These are phyloP conservation scores for Ogataea chonburiensis DNA, from an alignment of 805 yeast species.

Conservation along the genomic window DNA sequence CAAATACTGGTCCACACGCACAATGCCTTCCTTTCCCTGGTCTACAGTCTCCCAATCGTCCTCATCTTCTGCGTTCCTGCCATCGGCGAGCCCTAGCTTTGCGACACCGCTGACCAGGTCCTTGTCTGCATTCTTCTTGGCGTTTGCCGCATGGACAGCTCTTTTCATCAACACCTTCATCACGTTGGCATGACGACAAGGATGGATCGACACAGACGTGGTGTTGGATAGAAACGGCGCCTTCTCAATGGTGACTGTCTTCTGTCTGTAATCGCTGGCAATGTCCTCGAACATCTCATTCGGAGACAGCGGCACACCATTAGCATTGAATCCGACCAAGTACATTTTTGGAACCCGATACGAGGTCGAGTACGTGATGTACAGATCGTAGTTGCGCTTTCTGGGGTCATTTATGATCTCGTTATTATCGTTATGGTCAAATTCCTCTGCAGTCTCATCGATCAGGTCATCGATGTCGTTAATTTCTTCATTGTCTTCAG, in stretches of 20 bases:
- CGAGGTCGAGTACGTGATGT: conserved; percentile 89
- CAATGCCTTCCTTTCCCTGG: conserved; percentile 34
- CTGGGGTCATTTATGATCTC: conserved; percentile 39
- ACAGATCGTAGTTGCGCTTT: conserved; percentile 79
- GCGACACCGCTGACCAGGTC: conserved; percentile 43
- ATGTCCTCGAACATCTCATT: conserved; percentile 94
- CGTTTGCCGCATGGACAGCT: conserved; percentile 51
- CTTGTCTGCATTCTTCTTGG: conserved; percentile 33
- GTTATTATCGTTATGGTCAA: conserved; percentile 34
- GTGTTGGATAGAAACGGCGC: conserved; percentile 79
- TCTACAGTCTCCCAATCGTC: conserved; percentile 54
- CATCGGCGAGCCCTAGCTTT: conserved; percentile 46
- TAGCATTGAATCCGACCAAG: conserved; percentile 77
- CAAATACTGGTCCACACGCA: conserved; percentile 89
- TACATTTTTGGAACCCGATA: conserved; percentile 95
- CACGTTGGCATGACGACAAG: conserved; percentile 92
- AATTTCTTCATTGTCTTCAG: conserved; percentile 33
- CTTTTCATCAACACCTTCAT: conserved; percentile 84
- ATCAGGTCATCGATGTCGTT: conserved; percentile 41
- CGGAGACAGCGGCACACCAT: conserved; percentile 85
- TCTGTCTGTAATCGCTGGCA: conserved; percentile 85
- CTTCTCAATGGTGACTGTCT: conserved; percentile 93
- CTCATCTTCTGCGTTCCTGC: conserved; percentile 35
- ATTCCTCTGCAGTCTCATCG: conserved; percentile 36
- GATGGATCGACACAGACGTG: conserved; percentile 88